phyloP scores from a whole-genome alignment of 2,329 filamentous ascomycete genomes.

The Diplocarpon mali region DNA sequence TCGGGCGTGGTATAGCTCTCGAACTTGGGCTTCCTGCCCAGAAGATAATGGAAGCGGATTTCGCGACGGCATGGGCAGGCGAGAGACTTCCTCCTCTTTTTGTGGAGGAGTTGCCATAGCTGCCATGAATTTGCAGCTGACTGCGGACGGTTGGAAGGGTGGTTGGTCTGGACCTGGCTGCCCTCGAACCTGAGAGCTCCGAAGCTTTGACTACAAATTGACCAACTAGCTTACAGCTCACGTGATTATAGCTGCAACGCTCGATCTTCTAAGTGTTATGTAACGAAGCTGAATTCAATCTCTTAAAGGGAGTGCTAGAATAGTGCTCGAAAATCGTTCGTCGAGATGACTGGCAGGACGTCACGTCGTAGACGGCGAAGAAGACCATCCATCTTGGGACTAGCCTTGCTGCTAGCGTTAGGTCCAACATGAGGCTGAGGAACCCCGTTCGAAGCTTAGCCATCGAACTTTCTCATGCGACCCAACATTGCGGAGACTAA shows the following conservation, averaged over 20 bases:
- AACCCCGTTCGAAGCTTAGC: neutral
- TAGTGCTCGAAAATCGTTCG: no score
- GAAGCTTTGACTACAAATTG: neutral
- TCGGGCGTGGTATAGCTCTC: conserved; percentile 68
- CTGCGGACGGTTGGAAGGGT: neutral
- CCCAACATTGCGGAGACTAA: neutral
- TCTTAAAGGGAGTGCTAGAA: no score
- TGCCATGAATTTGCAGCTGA: conserved; percentile 16
- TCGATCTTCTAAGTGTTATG: no score
- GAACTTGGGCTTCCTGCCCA: conserved; percentile 70
- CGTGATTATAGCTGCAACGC: no score
- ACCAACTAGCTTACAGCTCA: no score
- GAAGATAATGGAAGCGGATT: conserved; percentile 79
- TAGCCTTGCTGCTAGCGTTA: neutral
- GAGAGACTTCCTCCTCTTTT: conserved; percentile 20
- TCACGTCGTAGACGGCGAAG: no score
- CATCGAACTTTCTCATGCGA: conserved; percentile 3
- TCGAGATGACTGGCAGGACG: no score
- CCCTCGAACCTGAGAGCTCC: neutral
- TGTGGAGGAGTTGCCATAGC: conserved; percentile 21
- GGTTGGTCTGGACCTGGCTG: neutral
- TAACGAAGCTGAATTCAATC: no score
- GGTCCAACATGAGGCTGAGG: conserved; percentile 1
- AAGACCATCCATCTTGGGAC: neutral
- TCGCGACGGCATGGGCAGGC: conserved; percentile 41